Base-by-base conservation (phyloP, 139 green algal species). In the Coelastrella sp. region DNA sequence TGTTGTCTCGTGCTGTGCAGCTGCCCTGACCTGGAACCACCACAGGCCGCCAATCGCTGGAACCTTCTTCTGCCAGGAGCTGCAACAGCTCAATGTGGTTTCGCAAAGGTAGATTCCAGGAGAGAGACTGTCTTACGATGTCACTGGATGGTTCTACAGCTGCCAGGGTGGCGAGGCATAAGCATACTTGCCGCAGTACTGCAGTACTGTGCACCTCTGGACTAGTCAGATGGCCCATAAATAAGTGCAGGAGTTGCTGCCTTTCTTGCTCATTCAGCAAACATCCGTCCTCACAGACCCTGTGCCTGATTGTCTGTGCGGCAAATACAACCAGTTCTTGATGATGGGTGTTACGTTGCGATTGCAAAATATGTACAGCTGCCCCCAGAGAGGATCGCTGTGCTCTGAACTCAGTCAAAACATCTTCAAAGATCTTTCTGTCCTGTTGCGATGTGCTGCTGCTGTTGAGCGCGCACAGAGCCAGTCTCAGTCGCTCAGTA, bases 41-140 rank as follows among this genome's bases (percentile, higher is more conserved):
- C 59, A 77, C 43, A 5, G 62, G 78, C 60, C 78, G 60, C 40
- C 60, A 84, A 27, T 84, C 62, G 40, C 60, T 84, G 40, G 35
- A 40, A 45, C 60, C 78, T 48, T 84, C 62, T 25, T 84, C 59
- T 41, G 62, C 60, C 27, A 84, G 21, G 2, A 25, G 25, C 25
- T 75, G 60, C 40, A 84, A 32, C 60, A 84, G 60, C 41, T 76
- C 27, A 4, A 74, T 30, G 23, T 38, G 27, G 25, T 51, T 74
- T 11, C n/a, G 5, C 15, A 38, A 9, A 6, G 59, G 60, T 40
- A 74, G 40, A 15, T 45, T 27, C 9, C 25, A 38, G 45, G 19
- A 13, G 5, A 5, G 13, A 11, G 41, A 1, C 2, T 53, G 7
- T 13, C 45, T 11, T 0, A 69, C 19, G 9, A 37, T 34, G 8